Conservation (phyloP, 169 alveolate species). For the Perkinsus olseni region DNA sequence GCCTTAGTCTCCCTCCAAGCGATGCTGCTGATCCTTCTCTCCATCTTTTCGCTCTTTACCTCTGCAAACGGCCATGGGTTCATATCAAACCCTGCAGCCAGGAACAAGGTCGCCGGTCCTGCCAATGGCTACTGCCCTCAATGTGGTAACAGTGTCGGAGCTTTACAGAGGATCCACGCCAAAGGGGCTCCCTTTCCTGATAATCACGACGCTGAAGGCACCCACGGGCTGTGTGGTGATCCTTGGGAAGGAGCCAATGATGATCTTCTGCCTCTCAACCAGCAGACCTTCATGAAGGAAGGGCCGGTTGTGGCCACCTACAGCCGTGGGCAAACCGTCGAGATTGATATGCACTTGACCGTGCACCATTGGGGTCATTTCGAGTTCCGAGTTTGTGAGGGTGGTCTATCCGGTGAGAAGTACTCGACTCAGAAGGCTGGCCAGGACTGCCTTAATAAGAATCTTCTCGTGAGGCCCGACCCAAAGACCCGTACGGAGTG, state of each 20-base stretch:
- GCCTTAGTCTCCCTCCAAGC: too few species aligned
- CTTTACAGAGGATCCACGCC: neutral
- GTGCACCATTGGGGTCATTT: neutral
- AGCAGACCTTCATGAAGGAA: neutral
- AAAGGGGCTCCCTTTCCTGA: neutral
- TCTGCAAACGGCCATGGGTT: neutral
- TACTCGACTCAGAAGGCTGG: neutral
- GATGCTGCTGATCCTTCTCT: too few species aligned
- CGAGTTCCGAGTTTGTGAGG: neutral
- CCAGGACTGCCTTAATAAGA: neutral
- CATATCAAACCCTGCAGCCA: neutral
- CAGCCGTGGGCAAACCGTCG: neutral
- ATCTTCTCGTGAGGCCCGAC: neutral
- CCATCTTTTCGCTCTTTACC: neutral
- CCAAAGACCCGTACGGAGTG: neutral
- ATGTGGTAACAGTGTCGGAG: neutral
- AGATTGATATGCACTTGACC: neutral
- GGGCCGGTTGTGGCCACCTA: neutral
- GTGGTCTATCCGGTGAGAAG: neutral
- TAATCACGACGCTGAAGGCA: neutral
- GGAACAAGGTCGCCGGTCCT: neutral
- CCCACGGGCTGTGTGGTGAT: neutral
- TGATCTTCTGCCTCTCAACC: neutral
- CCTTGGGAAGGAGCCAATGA: neutral
- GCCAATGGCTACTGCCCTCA: neutral